A percentile compares a stretch with the other conserved stretches of the same genome.
Conservation (phyloP, 805 yeast species). For the Spathaspora gorwiae region DNA sequence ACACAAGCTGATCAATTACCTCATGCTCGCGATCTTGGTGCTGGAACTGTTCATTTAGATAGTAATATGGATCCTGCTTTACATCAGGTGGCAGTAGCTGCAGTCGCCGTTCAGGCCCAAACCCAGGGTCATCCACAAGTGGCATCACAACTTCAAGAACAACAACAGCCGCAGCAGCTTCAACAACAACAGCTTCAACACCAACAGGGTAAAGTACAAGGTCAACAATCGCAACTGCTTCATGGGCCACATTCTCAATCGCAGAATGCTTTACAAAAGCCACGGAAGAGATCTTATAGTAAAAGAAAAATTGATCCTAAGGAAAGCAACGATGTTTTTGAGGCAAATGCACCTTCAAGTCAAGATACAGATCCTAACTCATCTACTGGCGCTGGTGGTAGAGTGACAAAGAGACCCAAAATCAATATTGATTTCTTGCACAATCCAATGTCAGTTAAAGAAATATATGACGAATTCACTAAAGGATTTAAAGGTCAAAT, state of each 20-base stretch:
- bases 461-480: conserved; percentile 42
- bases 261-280: background rate
- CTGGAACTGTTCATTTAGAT: conserved; percentile 14
- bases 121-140: conserved; percentile 3
- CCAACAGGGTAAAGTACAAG: conserved; percentile 5
- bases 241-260: background rate
- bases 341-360: background rate
- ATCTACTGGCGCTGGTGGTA: background rate
- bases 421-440: conserved; percentile 36
- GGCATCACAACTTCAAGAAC: conserved; percentile 5
- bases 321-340: background rate
- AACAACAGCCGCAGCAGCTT: conserved; percentile 5
- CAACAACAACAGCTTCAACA: conserved; percentile 6
- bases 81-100: conserved; percentile 37
- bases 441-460: conserved; percentile 41
- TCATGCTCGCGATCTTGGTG: conserved; percentile 7
- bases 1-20: conserved; percentile 14
- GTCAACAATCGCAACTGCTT: background rate
- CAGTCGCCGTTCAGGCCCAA: conserved; percentile 28
- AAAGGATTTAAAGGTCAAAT: conserved; percentile 42
- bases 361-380: background rate
- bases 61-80: conserved; percentile 40
- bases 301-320: background rate
- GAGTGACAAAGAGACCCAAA: conserved; percentile 28
- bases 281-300: background rate